These are phyloP conservation scores for Exophiala phaeomuriformis DNA, from an alignment of 2,329 filamentous ascomycete genomes.

Conservation along the genomic window DNA sequence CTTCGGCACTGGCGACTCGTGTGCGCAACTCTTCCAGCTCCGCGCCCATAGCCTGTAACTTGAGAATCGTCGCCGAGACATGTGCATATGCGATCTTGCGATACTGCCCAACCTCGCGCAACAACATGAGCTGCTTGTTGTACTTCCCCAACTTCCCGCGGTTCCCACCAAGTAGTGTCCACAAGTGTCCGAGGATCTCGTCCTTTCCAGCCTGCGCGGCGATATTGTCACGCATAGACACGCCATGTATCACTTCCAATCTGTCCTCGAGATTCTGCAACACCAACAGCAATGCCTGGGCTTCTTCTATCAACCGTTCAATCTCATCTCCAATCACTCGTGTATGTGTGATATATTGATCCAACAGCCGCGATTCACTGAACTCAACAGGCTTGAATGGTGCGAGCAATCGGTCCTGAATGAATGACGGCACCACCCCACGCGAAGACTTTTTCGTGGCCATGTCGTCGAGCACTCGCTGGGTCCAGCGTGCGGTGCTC, in stretches of 20 bases:
- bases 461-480: slow-evolving; percentile 60
- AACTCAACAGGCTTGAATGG: slow-evolving; percentile 57
- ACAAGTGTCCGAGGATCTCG: slow-evolving; percentile 61
- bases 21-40: slow-evolving; percentile 66
- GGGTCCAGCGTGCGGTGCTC: slow-evolving; percentile 67
- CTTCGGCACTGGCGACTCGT: slow-evolving; percentile 55
- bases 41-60: slow-evolving; percentile 65
- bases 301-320: slow-evolving; percentile 58
- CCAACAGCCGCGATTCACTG: slow-evolving; percentile 56
- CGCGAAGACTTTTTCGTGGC: slow-evolving; percentile 36
- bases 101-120: slow-evolving; percentile 60
- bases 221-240: slow-evolving; percentile 58
- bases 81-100: slow-evolving; percentile 59
- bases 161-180: slow-evolving; percentile 69
- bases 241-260: slow-evolving; percentile 61
- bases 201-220: slow-evolving; percentile 53
- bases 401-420: slow-evolving; percentile 44
- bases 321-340: slow-evolving; percentile 64
- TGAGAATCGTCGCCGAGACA: slow-evolving; percentile 62
- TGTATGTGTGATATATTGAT: slow-evolving; percentile 70
- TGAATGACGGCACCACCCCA: slow-evolving; percentile 36
- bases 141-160: slow-evolving; percentile 53
- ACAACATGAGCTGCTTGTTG: slow-evolving; percentile 55
- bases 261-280: slow-evolving; percentile 63
- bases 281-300: slow-evolving; percentile 58